A percentile compares a stretch with the other conserved stretches of the same genome.
Evolutionary conservation across 2,329 filamentous ascomycete species (phyloP).

Genomic region (Paracamarosporium sp.): DNA sequence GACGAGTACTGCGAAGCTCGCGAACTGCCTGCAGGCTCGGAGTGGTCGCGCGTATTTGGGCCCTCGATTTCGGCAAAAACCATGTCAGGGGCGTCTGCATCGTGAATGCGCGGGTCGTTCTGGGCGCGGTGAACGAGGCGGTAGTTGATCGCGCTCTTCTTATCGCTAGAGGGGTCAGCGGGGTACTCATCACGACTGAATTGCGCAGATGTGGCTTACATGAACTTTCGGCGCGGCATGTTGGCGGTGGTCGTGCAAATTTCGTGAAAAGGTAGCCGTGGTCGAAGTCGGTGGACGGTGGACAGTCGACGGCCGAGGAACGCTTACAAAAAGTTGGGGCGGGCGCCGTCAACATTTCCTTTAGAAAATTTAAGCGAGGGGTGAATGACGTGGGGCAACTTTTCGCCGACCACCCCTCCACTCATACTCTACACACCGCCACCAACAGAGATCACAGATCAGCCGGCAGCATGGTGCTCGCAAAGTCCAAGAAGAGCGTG

Average conservation of each 20-base stretch:
- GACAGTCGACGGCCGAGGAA: background rate
- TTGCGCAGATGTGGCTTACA: conserved; percentile 57
- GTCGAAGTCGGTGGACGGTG: background rate
- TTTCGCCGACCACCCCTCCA: conserved; percentile 4
- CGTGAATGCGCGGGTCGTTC: conserved; percentile 96
- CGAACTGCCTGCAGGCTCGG: conserved; percentile 54
- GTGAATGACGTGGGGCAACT: conserved; percentile 23
- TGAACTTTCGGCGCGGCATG: conserved; percentile 79
- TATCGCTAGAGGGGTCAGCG: conserved; percentile 65
- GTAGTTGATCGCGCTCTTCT: conserved; percentile 92
- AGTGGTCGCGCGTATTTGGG: conserved; percentile 40
- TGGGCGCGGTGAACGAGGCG: conserved; percentile 94
- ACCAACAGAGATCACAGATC: conserved; percentile 16
- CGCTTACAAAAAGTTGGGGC: conserved; percentile 2
- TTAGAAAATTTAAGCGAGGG: conserved; percentile 52
- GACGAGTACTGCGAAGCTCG: conserved; percentile 49
- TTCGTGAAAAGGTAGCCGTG: background rate
- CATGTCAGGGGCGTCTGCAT: conserved; percentile 86
- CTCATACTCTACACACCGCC: conserved; percentile 20
- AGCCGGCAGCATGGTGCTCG: conserved; percentile 67
- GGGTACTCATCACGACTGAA: conserved; percentile 21
- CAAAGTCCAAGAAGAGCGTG: conserved; percentile 94
- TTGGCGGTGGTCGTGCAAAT: conserved; percentile 46
- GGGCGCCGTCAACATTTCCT: conserved; percentile 3
- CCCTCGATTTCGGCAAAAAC: conserved; percentile 76